Evolutionary conservation across 1,284 basidiomycete species (phyloP), one percentile per base, ranked within the genome.

Genomic region (Chondrostereum purpureum): DNA sequence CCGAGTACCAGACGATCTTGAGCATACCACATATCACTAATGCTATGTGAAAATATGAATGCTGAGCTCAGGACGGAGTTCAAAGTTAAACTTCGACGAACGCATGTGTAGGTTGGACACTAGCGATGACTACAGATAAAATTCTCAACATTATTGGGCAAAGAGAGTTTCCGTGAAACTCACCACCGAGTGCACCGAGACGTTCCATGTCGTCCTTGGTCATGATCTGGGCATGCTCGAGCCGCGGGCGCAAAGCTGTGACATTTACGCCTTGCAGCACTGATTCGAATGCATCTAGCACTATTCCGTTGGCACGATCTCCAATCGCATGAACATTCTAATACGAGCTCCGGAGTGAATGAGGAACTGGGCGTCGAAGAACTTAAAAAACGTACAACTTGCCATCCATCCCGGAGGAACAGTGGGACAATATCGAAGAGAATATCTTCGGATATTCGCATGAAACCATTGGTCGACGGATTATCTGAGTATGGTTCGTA

Each of bases 261-360:
- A 84, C 76, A 54, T 83, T 75, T 16, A 68, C 69, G 18, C 74
- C 73, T 39, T 72, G 61, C 37, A 89, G 62, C 1, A 80, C 76
- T 13, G 70, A 68, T 62, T 92, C 88, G 53, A 93, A 92, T 0
- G 82, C 80, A 58, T 93, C 81, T 20, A 96, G 65, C 10, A 94
- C 83, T 34, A 92, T 72, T 20, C 82, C 75, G 58, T 95, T 95
- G 23, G 92, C 92, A 40, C 85, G 78, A 63, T 96, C 93, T 8
- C 93, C 93, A 35, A 96, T 93, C 10, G 88, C 88, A 64, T 95
- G 92, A 8, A 91, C 80, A 56, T 92, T 92, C 86, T 91, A 51
- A n/a, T n/a, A n/a, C n/a, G n/a, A n/a, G n/a, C n/a, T n/a, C n/a
- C n/a, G n/a, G 16, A 50, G 14, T 45, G 44, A 6, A n/a, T 23